Evolutionary conservation across 768 basidiomycete genomes (phyloP).

Genomic region (Serendipita indica): DNA sequence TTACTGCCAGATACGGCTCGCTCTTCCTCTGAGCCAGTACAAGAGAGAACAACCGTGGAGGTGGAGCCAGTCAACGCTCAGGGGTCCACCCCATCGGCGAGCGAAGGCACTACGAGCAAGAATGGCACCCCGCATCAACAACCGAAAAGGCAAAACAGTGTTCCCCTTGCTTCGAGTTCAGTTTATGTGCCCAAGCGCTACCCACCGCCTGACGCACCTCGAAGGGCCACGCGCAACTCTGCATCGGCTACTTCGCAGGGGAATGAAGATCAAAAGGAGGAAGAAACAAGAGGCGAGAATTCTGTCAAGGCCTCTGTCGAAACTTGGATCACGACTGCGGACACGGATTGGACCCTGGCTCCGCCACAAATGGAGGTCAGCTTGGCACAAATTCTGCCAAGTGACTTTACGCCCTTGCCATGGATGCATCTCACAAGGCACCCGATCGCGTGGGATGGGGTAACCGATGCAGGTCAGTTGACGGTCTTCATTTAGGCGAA

Average conservation of each 20-base stretch:
- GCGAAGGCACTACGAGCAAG: neutral
- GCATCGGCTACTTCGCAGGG: neutral
- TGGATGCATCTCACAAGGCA: neutral
- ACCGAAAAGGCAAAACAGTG: neutral
- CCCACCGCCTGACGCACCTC: neutral
- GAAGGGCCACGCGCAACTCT: neutral
- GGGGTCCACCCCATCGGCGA: neutral
- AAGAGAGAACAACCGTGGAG: neutral
- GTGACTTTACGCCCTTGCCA: neutral
- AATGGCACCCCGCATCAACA: neutral
- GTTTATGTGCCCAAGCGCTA: neutral
- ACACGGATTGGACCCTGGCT: neutral
- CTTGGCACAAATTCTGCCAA: neutral
- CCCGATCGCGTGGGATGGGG: conserved; percentile 1
- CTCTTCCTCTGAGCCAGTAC: too few relatives aligned
- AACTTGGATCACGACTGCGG: neutral
- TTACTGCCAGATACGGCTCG: too few relatives aligned
- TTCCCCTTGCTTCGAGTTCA: neutral
- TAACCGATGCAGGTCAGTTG: neutral
- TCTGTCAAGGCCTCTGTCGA: neutral
- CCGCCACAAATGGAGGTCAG: neutral
- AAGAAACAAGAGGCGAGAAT: neutral
- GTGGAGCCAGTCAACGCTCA: neutral
- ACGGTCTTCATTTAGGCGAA: neutral
- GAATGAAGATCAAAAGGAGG: neutral